Base-by-base conservation (phyloP, 768 basidiomycete genomes). In the Calocybe gangraenosa region DNA sequence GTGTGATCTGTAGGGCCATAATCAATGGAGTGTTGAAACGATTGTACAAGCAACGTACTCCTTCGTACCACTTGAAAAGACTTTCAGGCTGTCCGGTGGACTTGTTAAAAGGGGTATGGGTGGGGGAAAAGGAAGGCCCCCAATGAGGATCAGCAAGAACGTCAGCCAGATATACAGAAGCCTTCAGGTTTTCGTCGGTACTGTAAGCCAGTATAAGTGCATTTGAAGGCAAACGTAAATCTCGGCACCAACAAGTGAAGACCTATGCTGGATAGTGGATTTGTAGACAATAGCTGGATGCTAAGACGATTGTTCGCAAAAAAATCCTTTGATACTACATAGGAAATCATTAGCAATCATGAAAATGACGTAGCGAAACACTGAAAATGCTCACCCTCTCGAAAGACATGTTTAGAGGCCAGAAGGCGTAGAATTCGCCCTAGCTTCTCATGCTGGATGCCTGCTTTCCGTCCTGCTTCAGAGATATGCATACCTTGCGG, bases 221-320 rank as follows among this genome's bases (percentile, higher is more conserved):
- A n/a, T n/a, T n/a, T 22, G 23, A 22, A 35, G 15, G 14, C 3
- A 7, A n/a, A n/a, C n/a, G n/a, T n/a, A 17, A 31, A 25, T 10
- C 31, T 3, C 35, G 17, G 17, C 6, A 57, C 58, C 6, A 32
- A 68, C 65, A 64, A 37, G 30, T 64, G 55, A 0, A 56, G 40
- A 0, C 58, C 53, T 2, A 67, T 45, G 18, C 46, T 50, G 8
- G 56, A 53, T 1, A 70, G 45, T 3, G 64, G 60, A 22, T 66
- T 63, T 1, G 54, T 53, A 3, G 67, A 67, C 1, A 64, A 40
- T 1, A 71, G 56, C 23, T 60, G 53, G 30, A 66, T 49, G 42
- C 66, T 68, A 1, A 75, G 56, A 0, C 70, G 62, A 50, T 70
- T 74, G 44, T 74, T 72, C 2, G 66, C 65, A 42, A 69, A 73